Base-by-base conservation (phyloP, 176 grass and related monocot genomes). In the Oryza officinalis region DNA sequence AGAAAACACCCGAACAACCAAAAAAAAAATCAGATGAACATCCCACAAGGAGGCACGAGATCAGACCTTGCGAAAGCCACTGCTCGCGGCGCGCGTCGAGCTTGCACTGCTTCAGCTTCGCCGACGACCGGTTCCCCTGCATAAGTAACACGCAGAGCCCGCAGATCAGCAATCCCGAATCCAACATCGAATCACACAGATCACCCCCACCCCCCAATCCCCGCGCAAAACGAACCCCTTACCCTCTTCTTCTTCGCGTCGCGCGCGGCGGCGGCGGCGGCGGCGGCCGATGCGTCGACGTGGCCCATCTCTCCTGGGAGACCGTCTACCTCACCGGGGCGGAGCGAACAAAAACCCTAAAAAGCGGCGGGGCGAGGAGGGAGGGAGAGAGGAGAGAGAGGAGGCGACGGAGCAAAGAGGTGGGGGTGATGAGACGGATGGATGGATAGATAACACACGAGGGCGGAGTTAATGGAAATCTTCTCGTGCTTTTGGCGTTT, bases 41-140 rank as follows among this genome's bases (percentile, higher is more conserved):
- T n/a, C 28, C 20, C 4, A 35, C 28, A 71, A 45, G 50, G 10
- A 78, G 74, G 38, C 71, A 66, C 31, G 60, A 22, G 47, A 83
- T 75, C 89, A 71, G 44, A 99, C 97, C 97, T 96, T 99, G 97
- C 31, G 93, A 94, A 26, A 99, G 93, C 91, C 93, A 99, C 91
- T 99, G 97, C 89, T 89, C 97, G 26, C 97, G 93, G 64, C 97
- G 86, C 52, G 93, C 94, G 71, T 99, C 97, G 54, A 94, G 88
- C 86, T 99, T 99, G 89, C 86, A 92, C 90, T 96, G 93, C 88
- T 96, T 99, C 84, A 96, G 86, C 87, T 94, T 99, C 35, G 97
- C 97, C 60, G 93, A 90, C 27, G 93, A 87, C 67, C 97, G 69
- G 86, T 91, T 96, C 23, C 83, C 88, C 97, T 99, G 79, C 22